A percentile compares a stretch with the other conserved stretches of the same genome.
Conservation (phyloP, 2,329 filamentous ascomycete genomes). For the Penicillium palitans region DNA sequence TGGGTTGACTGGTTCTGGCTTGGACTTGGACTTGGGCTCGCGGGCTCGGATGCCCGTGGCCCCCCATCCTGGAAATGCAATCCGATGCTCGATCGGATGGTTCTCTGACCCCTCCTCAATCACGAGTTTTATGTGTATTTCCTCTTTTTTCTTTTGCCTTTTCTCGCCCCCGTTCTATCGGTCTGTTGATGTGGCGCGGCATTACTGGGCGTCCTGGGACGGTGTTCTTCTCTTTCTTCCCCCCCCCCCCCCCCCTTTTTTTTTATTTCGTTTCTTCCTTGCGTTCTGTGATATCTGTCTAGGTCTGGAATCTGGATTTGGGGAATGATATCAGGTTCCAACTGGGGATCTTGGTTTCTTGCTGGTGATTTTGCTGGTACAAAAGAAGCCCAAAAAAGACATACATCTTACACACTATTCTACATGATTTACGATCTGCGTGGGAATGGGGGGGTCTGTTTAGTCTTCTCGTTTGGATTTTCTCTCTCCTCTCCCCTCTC, state of each 20-base stretch:
- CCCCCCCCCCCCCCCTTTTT: too few relatives aligned
- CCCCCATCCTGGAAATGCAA: not conserved
- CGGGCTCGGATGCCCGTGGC: not conserved
- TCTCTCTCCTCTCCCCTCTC: not conserved
- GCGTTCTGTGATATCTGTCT: not conserved
- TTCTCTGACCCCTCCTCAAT: not conserved
- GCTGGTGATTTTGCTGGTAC: constrained; percentile 4
- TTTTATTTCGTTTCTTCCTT: not conserved
- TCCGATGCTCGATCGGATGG: not conserved
- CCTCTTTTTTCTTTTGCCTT: not conserved
- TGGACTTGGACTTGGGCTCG: not conserved
- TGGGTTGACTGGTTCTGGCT: not conserved
- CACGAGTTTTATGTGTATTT: not conserved
- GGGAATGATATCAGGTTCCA: not conserved
- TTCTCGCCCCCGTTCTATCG: not conserved
- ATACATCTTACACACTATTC: constrained; percentile 12
- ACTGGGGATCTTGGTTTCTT: not conserved
- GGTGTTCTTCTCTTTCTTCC: not conserved
- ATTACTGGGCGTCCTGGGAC: not conserved
- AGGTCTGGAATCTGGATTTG: not conserved
- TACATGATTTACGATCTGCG: constrained; percentile 9
- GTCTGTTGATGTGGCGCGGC: not conserved
- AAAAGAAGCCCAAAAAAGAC: constrained; percentile 11
- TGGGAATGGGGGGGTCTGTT: not conserved
- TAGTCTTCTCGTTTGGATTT: not conserved